A percentile compares a stretch with the other conserved stretches of the same genome.
These are phyloP conservation scores for Erysimum cheiranthoides DNA, from an alignment of 345 rosid genomes.

Conservation along the genomic window DNA sequence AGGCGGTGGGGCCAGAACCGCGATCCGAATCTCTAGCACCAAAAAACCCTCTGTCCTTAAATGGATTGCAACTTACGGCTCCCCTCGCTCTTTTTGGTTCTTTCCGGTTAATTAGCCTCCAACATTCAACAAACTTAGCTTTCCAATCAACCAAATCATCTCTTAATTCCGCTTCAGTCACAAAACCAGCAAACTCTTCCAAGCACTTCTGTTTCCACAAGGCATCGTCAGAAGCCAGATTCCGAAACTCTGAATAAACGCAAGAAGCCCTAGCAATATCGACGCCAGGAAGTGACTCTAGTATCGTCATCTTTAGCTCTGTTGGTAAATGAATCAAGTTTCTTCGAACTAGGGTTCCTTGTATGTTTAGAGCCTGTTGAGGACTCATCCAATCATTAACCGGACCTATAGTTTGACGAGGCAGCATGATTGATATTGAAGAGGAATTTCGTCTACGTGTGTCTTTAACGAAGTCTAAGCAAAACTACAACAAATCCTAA, in stretches of 20 bases:
- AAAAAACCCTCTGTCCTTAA: background rate
- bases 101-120: background rate
- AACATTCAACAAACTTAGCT: background rate
- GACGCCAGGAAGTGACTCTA: conserved; percentile 58
- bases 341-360: background rate
- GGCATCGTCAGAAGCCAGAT: conserved; percentile 53
- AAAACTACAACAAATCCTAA: background rate
- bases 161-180: background rate
- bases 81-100: background rate
- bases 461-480: background rate
- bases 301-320: conserved; percentile 63
- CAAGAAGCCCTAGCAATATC: conserved; percentile 55
- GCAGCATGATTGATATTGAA: background rate
- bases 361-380: background rate
- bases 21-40: conserved; percentile 1
- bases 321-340: conserved; percentile 42
- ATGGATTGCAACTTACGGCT: background rate
- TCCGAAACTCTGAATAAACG: conserved; percentile 52
- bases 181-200: conserved; percentile 51
- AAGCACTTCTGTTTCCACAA: conserved; percentile 62
- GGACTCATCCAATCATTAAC: background rate
- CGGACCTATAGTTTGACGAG: background rate
- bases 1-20: background rate
- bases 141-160: conserved; percentile 8
- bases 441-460: too few relatives aligned